Conservation (phyloP, 768 basidiomycete species). For the Tylopilus sp. region DNA sequence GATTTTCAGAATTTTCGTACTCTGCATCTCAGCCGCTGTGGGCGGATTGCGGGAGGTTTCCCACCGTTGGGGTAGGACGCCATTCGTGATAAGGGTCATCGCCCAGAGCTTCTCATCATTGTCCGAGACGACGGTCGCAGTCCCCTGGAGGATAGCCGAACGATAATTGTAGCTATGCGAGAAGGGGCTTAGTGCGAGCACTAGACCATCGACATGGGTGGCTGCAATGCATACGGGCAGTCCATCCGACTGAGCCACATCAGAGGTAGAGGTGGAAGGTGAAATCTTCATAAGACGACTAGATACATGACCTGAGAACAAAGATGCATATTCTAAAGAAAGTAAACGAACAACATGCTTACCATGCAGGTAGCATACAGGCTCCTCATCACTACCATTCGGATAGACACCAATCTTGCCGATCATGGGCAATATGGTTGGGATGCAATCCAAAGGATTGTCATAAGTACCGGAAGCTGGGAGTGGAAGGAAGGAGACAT, state of each 20-base stretch:
- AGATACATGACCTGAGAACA: constrained; percentile 16
- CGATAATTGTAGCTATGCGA: constrained; percentile 27
- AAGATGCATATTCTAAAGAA: neutral
- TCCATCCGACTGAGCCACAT: neutral
- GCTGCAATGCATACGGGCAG: constrained; percentile 23
- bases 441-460: constrained; percentile 10
- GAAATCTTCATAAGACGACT: constrained; percentile 28
- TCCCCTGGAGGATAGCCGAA: constrained; percentile 22
- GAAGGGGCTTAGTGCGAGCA: constrained; percentile 22
- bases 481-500: constrained; percentile 23
- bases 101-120: constrained; percentile 25
- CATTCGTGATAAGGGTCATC: constrained; percentile 19
- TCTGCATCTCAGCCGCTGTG: constrained; percentile 22
- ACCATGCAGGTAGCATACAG: constrained; percentile 25
- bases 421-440: constrained; percentile 26
- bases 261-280: neutral
- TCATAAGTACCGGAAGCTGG: constrained; percentile 12
- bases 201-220: constrained; percentile 24
- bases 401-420: constrained; percentile 23
- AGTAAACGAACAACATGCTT: neutral
- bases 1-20: constrained; percentile 22
- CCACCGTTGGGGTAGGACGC: constrained; percentile 23
- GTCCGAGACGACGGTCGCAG: constrained; percentile 13
- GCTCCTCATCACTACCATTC: neutral
- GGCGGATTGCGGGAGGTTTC: constrained; percentile 20